These are phyloP conservation scores for Taphrina populina DNA, from an alignment of 1,139 yeast genomes.

Conservation along the genomic window DNA sequence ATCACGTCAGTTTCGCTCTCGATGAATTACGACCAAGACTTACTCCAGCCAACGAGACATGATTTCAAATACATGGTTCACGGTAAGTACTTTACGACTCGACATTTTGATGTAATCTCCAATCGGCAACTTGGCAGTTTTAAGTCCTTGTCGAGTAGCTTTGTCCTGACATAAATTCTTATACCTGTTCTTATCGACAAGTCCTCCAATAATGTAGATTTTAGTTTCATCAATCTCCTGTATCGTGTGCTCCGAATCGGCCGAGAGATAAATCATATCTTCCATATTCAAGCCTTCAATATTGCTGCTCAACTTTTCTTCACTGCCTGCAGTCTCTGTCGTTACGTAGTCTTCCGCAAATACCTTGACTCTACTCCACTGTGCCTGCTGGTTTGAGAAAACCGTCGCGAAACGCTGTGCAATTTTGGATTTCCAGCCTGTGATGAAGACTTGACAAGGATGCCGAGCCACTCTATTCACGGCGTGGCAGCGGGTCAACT, in stretches of 20 bases:
- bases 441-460: slow-evolving; percentile 60
- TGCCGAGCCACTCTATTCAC: slow-evolving; percentile 64
- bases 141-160: slow-evolving; percentile 69
- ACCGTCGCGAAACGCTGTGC: slow-evolving; percentile 66
- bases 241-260: slow-evolving; percentile 75
- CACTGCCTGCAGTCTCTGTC: slow-evolving; percentile 40
- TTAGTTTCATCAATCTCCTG: slow-evolving; percentile 61
- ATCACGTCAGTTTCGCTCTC: neutral
- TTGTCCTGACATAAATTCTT: slow-evolving; percentile 76
- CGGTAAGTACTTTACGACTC: slow-evolving; percentile 86
- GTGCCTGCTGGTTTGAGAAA: slow-evolving; percentile 55
- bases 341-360: slow-evolving; percentile 51
- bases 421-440: slow-evolving; percentile 67
- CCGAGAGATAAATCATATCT: slow-evolving; percentile 71
- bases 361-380: slow-evolving; percentile 68
- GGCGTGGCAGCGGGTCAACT: slow-evolving; percentile 77
- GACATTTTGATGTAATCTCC: slow-evolving; percentile 77
- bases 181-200: slow-evolving; percentile 92
- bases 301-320: neutral
- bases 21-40: neutral
- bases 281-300: slow-evolving; percentile 40
- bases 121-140: slow-evolving; percentile 80
- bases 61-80: slow-evolving; percentile 89
- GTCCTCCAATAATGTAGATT: slow-evolving; percentile 90
- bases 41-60: slow-evolving; percentile 65